These are phyloP conservation scores for Glycine soja DNA, from an alignment of 306 rosid species.

Conservation along the genomic window DNA sequence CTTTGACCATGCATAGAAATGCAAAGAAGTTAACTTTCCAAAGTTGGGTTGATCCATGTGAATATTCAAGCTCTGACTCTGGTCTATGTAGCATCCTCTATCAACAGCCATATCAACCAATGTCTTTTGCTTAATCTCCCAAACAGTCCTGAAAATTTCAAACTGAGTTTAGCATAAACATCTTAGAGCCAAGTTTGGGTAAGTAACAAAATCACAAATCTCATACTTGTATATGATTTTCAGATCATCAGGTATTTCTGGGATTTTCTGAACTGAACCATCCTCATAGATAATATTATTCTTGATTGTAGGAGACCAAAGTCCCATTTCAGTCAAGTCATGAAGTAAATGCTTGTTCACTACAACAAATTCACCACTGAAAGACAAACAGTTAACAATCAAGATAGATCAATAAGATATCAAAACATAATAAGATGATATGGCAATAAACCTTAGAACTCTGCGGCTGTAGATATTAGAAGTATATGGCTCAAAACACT, in stretches of 20 bases:
- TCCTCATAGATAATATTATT: slow-evolving; percentile 72
- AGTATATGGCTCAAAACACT: slow-evolving; percentile 95
- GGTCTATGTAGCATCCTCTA: slow-evolving; percentile 89
- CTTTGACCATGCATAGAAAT: slow-evolving; percentile 94
- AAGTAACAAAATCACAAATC: slow-evolving; percentile 3
- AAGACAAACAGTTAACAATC: slow-evolving; percentile 42
- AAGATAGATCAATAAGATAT: neutral
- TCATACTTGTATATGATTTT: slow-evolving; percentile 81
- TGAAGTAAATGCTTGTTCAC: slow-evolving; percentile 92
- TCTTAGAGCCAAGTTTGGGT: neutral
- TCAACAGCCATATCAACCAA: slow-evolving; percentile 92
- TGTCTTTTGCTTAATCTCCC: slow-evolving; percentile 95
- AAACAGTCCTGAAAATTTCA: slow-evolving; percentile 72
- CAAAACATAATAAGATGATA: neutral
- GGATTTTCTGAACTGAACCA: slow-evolving; percentile 78
- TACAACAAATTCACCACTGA: slow-evolving; percentile 92
- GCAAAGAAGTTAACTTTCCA: slow-evolving; percentile 88
- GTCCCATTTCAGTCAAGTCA: slow-evolving; percentile 89
- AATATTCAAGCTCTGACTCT: slow-evolving; percentile 91
- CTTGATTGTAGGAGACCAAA: slow-evolving; percentile 82
- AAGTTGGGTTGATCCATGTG: slow-evolving; percentile 93
- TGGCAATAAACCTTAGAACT: slow-evolving; percentile 69
- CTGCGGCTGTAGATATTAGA: slow-evolving; percentile 89
- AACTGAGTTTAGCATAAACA: slow-evolving; percentile 42
- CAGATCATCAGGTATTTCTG: slow-evolving; percentile 72